A percentile compares a stretch with the other conserved stretches of the same genome.
Evolutionary conservation across 371 early-diverging fungal species (phyloP).

Genomic region (Mortierella sp.): DNA sequence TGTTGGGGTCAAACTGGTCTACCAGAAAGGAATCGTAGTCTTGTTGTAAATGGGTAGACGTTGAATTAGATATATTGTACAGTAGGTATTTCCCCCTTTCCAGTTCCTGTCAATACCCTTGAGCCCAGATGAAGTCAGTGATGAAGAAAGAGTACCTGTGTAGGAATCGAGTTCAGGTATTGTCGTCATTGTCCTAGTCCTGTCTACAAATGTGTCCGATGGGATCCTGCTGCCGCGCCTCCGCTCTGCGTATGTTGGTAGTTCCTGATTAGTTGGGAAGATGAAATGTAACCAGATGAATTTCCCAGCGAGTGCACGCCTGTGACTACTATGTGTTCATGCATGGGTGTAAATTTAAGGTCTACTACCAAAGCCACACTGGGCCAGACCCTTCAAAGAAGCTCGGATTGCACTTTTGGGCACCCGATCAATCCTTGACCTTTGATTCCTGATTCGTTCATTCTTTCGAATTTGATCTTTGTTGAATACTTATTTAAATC

Average conservation of each 20-base stretch:
- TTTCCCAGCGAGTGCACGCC: not conserved
- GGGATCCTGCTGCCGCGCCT: too few relatives aligned
- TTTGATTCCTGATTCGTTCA: too few relatives aligned
- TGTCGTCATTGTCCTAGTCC: constrained; percentile 32
- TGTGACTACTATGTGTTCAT: not conserved
- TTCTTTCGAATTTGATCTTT: not conserved
- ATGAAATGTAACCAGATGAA: not conserved
- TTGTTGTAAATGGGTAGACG: constrained; percentile 22
- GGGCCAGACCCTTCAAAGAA: not conserved
- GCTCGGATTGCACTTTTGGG: not conserved
- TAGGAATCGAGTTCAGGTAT: constrained; percentile 51
- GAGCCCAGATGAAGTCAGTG: constrained; percentile 2
- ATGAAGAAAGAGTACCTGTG: constrained; percentile 25
- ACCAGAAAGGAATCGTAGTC: constrained; percentile 73
- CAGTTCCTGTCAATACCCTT: not conserved
- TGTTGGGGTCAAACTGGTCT: constrained; percentile 71
- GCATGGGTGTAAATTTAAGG: too few relatives aligned
- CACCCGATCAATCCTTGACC: not conserved
- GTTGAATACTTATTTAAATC: not conserved
- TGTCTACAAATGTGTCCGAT: not conserved
- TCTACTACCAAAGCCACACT: not conserved
- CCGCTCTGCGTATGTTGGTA: too few relatives aligned
- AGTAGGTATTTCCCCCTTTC: not conserved
- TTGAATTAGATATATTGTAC: not conserved
- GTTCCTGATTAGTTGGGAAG: too few relatives aligned